Conservation (phyloP, 2,329 filamentous ascomycete genomes). For the Parastagonospora nodorum region DNA sequence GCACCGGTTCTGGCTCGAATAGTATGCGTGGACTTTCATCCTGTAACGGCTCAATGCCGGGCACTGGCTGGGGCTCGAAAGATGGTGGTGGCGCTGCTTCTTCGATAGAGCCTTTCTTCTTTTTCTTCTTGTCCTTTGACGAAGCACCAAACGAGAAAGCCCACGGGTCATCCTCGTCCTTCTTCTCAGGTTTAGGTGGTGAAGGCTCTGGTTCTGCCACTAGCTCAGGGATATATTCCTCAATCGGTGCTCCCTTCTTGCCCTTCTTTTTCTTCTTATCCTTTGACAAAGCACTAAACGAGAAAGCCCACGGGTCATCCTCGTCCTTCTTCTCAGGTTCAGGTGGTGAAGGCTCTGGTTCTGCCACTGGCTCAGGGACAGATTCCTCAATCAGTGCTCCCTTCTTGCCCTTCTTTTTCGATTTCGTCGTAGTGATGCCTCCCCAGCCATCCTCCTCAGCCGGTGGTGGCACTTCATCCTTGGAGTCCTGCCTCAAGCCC, state of each 20-base stretch:
- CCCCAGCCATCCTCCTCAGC: conserved; percentile 40
- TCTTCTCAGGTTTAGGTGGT: conserved; percentile 29
- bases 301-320: neutral
- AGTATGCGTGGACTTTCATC: too few species aligned
- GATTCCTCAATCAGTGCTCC: neutral
- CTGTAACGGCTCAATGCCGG: neutral
- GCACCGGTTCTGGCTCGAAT: neutral
- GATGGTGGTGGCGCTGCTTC: conserved; percentile 11
- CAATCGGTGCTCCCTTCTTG: conserved; percentile 39
- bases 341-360: neutral
- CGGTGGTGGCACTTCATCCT: conserved; percentile 8
- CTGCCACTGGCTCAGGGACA: neutral
- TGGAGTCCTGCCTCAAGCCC: neutral
- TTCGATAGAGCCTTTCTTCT: conserved; percentile 36
- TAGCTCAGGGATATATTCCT: conserved; percentile 28
- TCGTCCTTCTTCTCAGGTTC: too few species aligned
- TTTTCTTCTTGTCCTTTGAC: conserved; percentile 43
- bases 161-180: conserved; percentile 31
- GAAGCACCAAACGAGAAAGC: conserved; percentile 32
- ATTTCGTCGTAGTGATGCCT: conserved; percentile 45
- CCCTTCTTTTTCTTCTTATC: conserved; percentile 27
- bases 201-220: conserved; percentile 24
- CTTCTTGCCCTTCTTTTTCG: too few species aligned
- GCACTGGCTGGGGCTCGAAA: neutral
- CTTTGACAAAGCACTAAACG: neutral